Percentiles rank a stretch among this genome's conserved stretches.
phyloP scores from a whole-genome alignment of 2,329 filamentous ascomycete species.

The Trichoderma oligosporum region DNA sequence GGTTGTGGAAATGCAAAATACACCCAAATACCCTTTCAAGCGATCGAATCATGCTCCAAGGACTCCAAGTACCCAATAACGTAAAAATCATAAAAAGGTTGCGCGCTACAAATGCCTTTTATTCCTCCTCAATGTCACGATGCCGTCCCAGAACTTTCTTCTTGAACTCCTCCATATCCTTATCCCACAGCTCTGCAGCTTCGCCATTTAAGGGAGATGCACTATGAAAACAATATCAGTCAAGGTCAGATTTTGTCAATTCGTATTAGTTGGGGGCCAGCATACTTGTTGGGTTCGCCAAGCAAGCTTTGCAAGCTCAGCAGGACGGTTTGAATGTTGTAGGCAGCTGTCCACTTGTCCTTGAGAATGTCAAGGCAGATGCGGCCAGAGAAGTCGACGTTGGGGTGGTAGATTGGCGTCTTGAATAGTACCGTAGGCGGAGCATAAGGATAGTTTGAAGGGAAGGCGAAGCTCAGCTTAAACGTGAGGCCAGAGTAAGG shows the following conservation, averaged over 20 bases:
- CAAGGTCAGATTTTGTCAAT: conserved; percentile 17
- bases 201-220: conserved; percentile 93
- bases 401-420: conserved; percentile 98
- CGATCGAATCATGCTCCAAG: conserved; percentile 31
- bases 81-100: conserved; percentile 20
- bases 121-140: conserved; percentile 61
- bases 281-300: conserved; percentile 97
- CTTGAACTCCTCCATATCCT: conserved; percentile 82
- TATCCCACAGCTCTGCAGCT: conserved; percentile 94
- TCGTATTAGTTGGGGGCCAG: conserved; percentile 20
- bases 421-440: conserved; percentile 93
- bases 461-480: conserved; percentile 90
- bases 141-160: conserved; percentile 63
- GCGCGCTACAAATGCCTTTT: conserved; percentile 9
- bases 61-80: conserved; percentile 43
- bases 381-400: conserved; percentile 93
- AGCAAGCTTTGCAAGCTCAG: conserved; percentile 91
- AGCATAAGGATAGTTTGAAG: conserved; percentile 86
- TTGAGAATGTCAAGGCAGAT: conserved; percentile 98
- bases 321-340: conserved; percentile 92
- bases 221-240: conserved; percentile 45
- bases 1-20: conserved; percentile 25
- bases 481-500: conserved; percentile 85
- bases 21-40: conserved; percentile 34
- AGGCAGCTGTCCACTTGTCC: conserved; percentile 98